These are phyloP conservation scores for Apiospora arundinis DNA, from an alignment of 2,329 filamentous ascomycete genomes.

Conservation along the genomic window DNA sequence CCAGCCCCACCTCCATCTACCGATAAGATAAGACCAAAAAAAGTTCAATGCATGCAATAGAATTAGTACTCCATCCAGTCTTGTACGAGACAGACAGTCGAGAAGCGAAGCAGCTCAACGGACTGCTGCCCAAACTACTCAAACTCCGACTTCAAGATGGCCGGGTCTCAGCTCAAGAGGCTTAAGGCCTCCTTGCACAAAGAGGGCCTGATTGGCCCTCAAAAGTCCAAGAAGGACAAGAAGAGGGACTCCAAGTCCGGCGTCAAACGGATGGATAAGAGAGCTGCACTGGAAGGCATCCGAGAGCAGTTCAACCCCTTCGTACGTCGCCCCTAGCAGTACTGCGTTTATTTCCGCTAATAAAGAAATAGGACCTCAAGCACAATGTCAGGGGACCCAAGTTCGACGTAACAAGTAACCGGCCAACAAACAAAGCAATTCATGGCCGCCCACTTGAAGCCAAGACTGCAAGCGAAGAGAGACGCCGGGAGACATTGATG, in stretches of 20 bases:
- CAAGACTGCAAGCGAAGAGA: slow-evolving; percentile 86
- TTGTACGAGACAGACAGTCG: neutral
- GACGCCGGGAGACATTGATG: slow-evolving; percentile 81
- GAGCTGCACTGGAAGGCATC: slow-evolving; percentile 81
- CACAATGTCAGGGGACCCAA: slow-evolving; percentile 78
- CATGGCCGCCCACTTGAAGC: slow-evolving; percentile 81
- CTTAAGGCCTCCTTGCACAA: slow-evolving; percentile 90
- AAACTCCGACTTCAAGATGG: slow-evolving; percentile 62
- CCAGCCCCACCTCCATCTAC: neutral
- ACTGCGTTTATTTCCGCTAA: neutral
- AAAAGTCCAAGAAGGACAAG: slow-evolving; percentile 95
- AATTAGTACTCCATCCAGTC: slow-evolving; percentile 3
- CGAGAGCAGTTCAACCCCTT: slow-evolving; percentile 98
- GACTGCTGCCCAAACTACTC: neutral
- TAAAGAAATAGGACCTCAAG: slow-evolving; percentile 66
- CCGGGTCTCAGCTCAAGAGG: slow-evolving; percentile 94
- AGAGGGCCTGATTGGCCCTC: slow-evolving; percentile 87
- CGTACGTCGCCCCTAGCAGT: slow-evolving; percentile 43
- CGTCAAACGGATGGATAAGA: slow-evolving; percentile 78
- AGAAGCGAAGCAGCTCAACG: slow-evolving; percentile 3
- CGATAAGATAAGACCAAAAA: slow-evolving; percentile 18
- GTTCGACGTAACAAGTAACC: slow-evolving; percentile 80
- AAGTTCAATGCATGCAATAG: slow-evolving; percentile 6
- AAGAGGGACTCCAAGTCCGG: slow-evolving; percentile 73
- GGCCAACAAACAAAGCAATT: slow-evolving; percentile 62